Conservation (phyloP, 495 filamentous ascomycete genomes). For the Astrothelium subdiscretum region DNA sequence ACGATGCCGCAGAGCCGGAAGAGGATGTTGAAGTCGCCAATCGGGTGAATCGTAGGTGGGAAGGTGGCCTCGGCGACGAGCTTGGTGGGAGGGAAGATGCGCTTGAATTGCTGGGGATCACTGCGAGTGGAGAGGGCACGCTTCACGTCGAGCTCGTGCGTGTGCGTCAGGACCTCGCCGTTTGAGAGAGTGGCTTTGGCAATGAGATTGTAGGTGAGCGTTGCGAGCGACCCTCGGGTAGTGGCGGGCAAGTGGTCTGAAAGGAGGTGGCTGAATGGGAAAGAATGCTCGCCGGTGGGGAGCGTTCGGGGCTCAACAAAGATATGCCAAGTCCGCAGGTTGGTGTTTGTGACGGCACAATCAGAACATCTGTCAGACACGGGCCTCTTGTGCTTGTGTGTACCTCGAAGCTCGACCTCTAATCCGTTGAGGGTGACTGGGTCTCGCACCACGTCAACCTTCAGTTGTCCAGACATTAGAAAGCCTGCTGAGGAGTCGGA, state of each 20-base stretch:
- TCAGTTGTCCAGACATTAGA: constrained; percentile 74
- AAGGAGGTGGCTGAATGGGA: constrained; percentile 86
- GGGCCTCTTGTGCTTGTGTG: constrained; percentile 63
- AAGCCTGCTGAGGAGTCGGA: constrained; percentile 65
- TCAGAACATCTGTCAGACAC: constrained; percentile 64
- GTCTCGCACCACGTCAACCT: constrained; percentile 42
- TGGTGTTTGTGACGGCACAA: constrained; percentile 56
- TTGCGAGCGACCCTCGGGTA: constrained; percentile 58
- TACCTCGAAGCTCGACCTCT: constrained; percentile 51
- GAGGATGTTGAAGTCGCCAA: constrained; percentile 66
- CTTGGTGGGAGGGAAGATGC: constrained; percentile 93
- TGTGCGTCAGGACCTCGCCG: constrained; percentile 53
- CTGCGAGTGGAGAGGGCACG: constrained; percentile 69
- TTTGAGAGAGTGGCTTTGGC: constrained; percentile 52
- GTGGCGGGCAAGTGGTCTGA: constrained; percentile 78
- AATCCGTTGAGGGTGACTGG: constrained; percentile 37
- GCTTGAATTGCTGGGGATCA: constrained; percentile 56
- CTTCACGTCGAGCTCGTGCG: constrained; percentile 54
- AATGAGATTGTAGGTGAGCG: constrained; percentile 66
- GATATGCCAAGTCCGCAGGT: constrained; percentile 69
- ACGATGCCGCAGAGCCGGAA: constrained; percentile 72
- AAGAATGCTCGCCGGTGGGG: constrained; percentile 55
- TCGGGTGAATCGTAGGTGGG: constrained; percentile 73
- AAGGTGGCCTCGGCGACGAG: constrained; percentile 72
- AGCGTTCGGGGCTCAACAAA: constrained; percentile 55